A percentile compares a stretch with the other conserved stretches of the same genome.
These are phyloP conservation scores for Russula griseocarnosa DNA, from an alignment of 768 basidiomycete genomes.

Conservation along the genomic window DNA sequence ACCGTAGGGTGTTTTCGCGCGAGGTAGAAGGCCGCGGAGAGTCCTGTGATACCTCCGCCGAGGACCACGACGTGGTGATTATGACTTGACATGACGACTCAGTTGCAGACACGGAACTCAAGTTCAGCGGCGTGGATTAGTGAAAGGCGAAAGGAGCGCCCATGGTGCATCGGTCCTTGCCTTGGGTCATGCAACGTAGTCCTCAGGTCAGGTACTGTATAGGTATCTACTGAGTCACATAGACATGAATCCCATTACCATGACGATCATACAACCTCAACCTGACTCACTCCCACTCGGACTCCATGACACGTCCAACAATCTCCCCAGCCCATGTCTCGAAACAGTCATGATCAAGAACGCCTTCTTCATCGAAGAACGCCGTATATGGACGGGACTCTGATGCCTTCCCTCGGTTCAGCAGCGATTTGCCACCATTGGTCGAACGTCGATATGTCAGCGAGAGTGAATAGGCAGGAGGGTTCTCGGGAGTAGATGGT, in stretches of 20 bases:
- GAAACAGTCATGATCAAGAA: conserved; percentile 70
- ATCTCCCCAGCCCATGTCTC: conserved; percentile 74
- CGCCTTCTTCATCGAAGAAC: conserved; percentile 80
- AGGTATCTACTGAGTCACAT: conserved; percentile 13
- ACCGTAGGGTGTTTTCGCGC: conserved; percentile 57
- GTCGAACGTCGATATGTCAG: conserved; percentile 74
- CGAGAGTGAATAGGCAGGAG: conserved; percentile 65
- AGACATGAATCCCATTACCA: conserved; percentile 6
- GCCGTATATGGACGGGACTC: conserved; percentile 56
- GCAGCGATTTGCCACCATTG: conserved; percentile 79
- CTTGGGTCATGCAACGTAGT: neutral
- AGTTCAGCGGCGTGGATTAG: no score
- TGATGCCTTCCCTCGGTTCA: conserved; percentile 62
- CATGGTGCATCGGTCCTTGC: neutral
- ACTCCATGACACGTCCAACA: conserved; percentile 68
- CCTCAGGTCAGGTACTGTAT: conserved; percentile 1
- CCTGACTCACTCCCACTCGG: conserved; percentile 39
- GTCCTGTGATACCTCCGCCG: conserved; percentile 78
- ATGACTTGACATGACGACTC: neutral
- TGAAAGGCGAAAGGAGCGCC: neutral
- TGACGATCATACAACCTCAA: conserved; percentile 17
- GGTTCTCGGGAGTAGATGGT: conserved; percentile 48
- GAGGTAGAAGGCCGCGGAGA: conserved; percentile 77
- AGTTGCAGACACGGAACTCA: neutral
- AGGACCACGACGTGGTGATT: conserved; percentile 55